Conservation (phyloP, 1,139 yeast species). For the Blastobotrys persicus region DNA sequence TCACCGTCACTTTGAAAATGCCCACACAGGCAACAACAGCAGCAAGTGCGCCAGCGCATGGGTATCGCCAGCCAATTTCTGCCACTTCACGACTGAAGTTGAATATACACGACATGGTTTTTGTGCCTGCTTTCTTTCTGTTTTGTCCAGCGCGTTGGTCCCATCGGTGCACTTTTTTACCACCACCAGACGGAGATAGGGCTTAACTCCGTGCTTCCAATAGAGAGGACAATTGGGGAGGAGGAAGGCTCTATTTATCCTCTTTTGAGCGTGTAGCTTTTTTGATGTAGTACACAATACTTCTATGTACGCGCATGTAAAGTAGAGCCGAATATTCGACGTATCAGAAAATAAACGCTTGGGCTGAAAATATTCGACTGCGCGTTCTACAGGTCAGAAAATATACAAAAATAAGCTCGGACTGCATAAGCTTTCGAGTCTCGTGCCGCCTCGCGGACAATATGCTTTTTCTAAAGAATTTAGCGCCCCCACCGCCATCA, state of each 20-base stretch:
- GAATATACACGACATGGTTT: slow-evolving; percentile 1
- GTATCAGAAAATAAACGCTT: too few species aligned
- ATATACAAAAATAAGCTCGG: too few species aligned
- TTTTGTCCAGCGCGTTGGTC: not conserved
- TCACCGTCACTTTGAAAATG: slow-evolving; percentile 46
- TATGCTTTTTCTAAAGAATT: too few species aligned
- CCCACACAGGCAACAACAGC: slow-evolving; percentile 42
- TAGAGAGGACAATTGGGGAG: too few species aligned
- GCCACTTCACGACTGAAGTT: slow-evolving; percentile 14
- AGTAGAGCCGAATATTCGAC: too few species aligned
- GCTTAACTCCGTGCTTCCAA: not conserved
- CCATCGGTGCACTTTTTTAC: not conserved
- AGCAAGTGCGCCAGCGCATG: slow-evolving; percentile 18
- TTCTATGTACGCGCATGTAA: too few species aligned
- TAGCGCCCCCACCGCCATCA: not conserved
- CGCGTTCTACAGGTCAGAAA: too few species aligned
- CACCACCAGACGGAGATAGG: not conserved
- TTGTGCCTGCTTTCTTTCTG: not conserved
- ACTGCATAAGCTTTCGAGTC: too few species aligned
- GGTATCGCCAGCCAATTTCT: slow-evolving; percentile 16
- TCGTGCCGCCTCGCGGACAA: too few species aligned
- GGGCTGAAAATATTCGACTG: too few species aligned
- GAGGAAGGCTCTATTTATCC: not conserved
- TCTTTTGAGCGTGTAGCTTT: not conserved
- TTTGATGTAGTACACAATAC: too few species aligned